Percentiles rank a stretch among this genome's conserved stretches.
These are phyloP conservation scores for Eucalyptus coolabah DNA, from an alignment of 345 rosid genomes.

Conservation along the genomic window DNA sequence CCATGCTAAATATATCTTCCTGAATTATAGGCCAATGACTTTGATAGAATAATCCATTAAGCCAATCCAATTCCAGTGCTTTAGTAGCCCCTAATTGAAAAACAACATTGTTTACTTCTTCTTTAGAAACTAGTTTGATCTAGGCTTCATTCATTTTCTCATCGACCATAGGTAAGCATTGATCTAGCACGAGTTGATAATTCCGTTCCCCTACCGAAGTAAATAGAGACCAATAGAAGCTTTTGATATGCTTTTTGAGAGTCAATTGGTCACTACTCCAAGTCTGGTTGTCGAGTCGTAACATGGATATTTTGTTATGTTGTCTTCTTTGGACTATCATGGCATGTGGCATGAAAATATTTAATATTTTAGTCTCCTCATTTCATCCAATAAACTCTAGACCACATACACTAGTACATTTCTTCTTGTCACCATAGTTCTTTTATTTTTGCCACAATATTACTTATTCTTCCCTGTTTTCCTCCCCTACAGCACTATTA, in stretches of 20 bases:
- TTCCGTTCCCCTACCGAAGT: neutral
- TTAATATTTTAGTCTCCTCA: neutral
- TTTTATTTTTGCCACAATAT: neutral
- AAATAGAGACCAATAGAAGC: neutral
- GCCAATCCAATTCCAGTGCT: neutral
- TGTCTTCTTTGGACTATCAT: neutral
- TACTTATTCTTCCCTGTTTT: neutral
- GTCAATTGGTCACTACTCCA: neutral
- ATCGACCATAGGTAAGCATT: neutral
- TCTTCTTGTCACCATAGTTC: neutral
- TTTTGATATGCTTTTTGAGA: neutral
- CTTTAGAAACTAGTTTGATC: neutral
- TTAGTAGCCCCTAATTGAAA: neutral
- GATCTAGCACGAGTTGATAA: neutral
- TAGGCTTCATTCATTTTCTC: neutral
- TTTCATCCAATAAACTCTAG: neutral
- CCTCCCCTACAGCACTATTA: neutral
- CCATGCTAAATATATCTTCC: neutral
- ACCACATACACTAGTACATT: neutral
- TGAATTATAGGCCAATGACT: neutral
- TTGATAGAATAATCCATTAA: neutral
- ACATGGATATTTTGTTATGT: neutral
- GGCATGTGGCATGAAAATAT: neutral
- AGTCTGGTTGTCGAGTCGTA: rapidly evolving
- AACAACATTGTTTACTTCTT: neutral